Evolutionary conservation across 352 stramenopile species (phyloP), one percentile per base, ranked within the genome.

Genomic region (Globisporangium solare): DNA sequence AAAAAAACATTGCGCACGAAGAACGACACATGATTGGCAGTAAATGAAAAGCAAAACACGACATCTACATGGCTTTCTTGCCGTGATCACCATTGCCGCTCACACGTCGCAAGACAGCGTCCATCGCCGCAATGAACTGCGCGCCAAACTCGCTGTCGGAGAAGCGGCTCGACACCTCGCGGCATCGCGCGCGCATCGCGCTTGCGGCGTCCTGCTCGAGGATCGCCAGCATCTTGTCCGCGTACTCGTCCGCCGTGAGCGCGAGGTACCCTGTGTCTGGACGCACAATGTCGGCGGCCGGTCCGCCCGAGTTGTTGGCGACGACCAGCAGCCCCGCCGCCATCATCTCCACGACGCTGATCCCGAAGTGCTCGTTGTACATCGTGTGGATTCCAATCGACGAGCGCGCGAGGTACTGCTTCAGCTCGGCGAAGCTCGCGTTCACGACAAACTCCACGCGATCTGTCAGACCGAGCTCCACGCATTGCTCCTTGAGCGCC

Each of bases 291-390:
- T 98, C 95, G 13, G 78, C 79, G 50, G 95, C 88, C 1, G 98
- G 98, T 0, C 98, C 98, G 42, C 97, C 98, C 7, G 92, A 99
- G 67, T 99, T 89, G 75, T 99, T 98, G 6, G 97, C 98, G 7
- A 99, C 74, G 0, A 96, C 83, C 0, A 99, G 71, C 54, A 99
- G 71, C 12, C 97, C 97, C 1, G 97, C 93, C 10, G 97, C 92
- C 94, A 99, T 99, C 95, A 99, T 99, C 79, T 99, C 98, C 43
- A 99, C 98, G 32, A 99, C 95, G 49, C 96, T 96, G 70, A 99
- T 99, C 8, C 98, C 98, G 82, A 99, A 99, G 74, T 99, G 98
- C 71, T 99, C 98, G 58, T 99, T 99, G 79, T 96, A 98, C 98
- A 99, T 99, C 14, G 97, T 99, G 77, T 99, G 98, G 7, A 99